Conservation (phyloP, 1,139 yeast genomes). For the Yamadazyma atmosphaerica region DNA sequence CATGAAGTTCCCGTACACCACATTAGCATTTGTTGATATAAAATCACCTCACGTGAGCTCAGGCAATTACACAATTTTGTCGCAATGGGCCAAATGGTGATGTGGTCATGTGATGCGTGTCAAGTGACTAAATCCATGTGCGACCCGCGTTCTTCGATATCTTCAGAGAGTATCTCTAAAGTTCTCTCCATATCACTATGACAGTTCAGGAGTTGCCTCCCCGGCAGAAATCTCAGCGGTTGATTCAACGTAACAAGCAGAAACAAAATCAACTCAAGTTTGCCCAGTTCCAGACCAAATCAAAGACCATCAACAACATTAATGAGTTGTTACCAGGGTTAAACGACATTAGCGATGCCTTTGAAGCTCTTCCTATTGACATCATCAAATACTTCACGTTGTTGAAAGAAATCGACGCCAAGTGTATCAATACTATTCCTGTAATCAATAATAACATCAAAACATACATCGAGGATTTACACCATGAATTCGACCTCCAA, state of each 20-base stretch:
- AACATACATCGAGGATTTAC: constrained; percentile 51
- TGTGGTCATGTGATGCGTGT: no score
- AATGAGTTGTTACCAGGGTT: constrained; percentile 75
- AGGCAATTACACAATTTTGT: constrained; percentile 4
- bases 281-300: constrained; percentile 35
- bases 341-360: constrained; percentile 87
- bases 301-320: constrained; percentile 33
- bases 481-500: constrained; percentile 16
- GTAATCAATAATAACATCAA: constrained; percentile 59
- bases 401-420: constrained; percentile 91
- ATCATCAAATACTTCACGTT: constrained; percentile 83
- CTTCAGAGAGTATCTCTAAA: no score
- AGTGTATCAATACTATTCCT: constrained; percentile 78
- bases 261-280: constrained; percentile 23
- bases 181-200: constrained; percentile 13
- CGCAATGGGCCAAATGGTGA: no score
- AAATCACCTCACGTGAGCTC: constrained; percentile 7
- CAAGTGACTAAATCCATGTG: background rate
- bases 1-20: no score
- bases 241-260: constrained; percentile 34
- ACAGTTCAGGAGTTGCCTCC: constrained; percentile 43
- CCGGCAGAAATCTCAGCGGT: constrained; percentile 50
- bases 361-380: constrained; percentile 88
- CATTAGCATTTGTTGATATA: constrained; percentile 1
- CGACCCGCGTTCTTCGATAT: background rate